Evolutionary conservation across 148 eudicot species (phyloP), one percentile per base, ranked within the genome.

Genomic region (Nepenthes mirabilis): DNA sequence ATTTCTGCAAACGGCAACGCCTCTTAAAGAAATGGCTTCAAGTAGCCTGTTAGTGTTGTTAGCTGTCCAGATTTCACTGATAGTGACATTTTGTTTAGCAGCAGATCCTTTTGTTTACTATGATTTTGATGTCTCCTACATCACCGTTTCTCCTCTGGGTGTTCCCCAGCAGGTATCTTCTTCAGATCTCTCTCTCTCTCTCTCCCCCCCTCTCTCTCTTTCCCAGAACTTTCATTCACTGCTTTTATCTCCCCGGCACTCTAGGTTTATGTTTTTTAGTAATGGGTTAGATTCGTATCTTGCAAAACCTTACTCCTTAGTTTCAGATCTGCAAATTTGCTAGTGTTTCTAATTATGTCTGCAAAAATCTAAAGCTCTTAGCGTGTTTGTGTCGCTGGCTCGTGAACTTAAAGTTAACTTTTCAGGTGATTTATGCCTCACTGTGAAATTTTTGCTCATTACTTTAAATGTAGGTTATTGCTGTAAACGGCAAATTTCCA

Each of bases 401-500:
- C 7, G 35, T 14, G 13, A 58, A 33, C 52, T 60, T n/a, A 23
- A 23, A 43, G 33, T 49, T 49, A n/a, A 49, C 11, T 11, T 11
- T 49, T 11, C 13, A 49, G 13, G n/a, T 49, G 13, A 49, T 49
- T 5, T 11, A n/a, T 6, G 6, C 11, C n/a, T 49, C 14, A 11
- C 6, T 11, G 6, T 11, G 14, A 12, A 10, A n/a, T 2, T 49
- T 10, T 5, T 6, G 6, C 13, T 5, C 11, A 12, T 49, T 49
- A n/a, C 11, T 11, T 11, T 50, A 55, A 57, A 51, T 84, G 71
- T 79, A 93, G 99, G 99, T 93, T 49, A 93, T 93, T 75, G 99
- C 99, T 67, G 56, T 93, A n/a, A 93, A 93, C 69, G 83, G 79
- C 6, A 61, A 93, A 63, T 93, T 93, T 77, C 99, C 99, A 9